Conservation (phyloP, 1,284 basidiomycete species). For the Somion occarium region DNA sequence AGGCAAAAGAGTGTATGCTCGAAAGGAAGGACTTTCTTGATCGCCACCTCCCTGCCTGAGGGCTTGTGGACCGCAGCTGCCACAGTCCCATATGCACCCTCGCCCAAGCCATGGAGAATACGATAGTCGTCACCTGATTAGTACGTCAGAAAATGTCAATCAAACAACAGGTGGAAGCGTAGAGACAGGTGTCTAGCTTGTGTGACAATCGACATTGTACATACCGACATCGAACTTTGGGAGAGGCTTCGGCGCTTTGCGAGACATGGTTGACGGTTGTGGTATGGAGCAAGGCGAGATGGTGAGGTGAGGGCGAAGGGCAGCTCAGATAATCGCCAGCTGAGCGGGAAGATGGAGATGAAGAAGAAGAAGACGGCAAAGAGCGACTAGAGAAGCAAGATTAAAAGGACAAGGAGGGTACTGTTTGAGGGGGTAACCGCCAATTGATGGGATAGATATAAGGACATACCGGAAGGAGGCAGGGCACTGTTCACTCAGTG, state of each 20-base stretch:
- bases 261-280: conserved; percentile 16
- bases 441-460: conserved; percentile 4
- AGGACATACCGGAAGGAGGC: not conserved
- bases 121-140: conserved; percentile 67
- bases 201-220: conserved; percentile 12
- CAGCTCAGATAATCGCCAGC: conserved; percentile 13
- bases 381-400: conserved; percentile 8
- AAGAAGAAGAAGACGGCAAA: conserved; percentile 15
- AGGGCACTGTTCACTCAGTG: not conserved
- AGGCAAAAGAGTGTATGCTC: conserved; percentile 80
- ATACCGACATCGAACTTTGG: conserved; percentile 67
- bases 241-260: conserved; percentile 37
- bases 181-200: too few relatives aligned
- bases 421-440: conserved; percentile 4
- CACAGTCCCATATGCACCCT: conserved; percentile 76
- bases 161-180: not conserved
- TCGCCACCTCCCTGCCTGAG: conserved; percentile 63
- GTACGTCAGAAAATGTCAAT: conserved; percentile 1
- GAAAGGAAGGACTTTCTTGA: conserved; percentile 83
- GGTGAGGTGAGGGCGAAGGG: conserved; percentile 13
- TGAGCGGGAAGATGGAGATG: too few relatives aligned
- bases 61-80: conserved; percentile 65
- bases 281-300: conserved; percentile 8
- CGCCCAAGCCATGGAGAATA: conserved; percentile 68
- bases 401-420: conserved; percentile 4